Conservation (phyloP, 768 basidiomycete species). For the Tylopilus felleus region DNA sequence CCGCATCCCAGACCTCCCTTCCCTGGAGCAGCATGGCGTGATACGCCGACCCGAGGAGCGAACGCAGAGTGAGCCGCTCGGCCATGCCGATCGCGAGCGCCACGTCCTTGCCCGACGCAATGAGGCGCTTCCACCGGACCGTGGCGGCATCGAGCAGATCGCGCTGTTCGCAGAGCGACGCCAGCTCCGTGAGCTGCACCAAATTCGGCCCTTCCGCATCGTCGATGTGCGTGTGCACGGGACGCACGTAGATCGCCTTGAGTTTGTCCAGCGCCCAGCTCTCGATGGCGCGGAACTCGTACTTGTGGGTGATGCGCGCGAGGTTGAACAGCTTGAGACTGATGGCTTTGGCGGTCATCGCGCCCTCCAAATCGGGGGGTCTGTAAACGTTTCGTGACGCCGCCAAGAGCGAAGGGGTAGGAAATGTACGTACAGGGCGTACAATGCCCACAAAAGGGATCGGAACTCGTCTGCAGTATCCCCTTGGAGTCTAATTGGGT, state of each 20-base stretch:
- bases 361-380: conserved; percentile 44
- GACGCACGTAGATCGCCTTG: conserved; percentile 35
- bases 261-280: conserved; percentile 44
- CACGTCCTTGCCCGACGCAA: conserved; percentile 44
- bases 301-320: conserved; percentile 47
- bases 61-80: conserved; percentile 45
- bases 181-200: conserved; percentile 49
- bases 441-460: conserved; percentile 51
- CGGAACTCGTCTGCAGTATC: conserved; percentile 50
- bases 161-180: conserved; percentile 46
- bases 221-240: conserved; percentile 27
- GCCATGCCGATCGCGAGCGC: conserved; percentile 44
- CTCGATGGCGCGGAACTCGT: conserved; percentile 45
- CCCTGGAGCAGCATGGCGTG: conserved; percentile 52
- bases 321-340: conserved; percentile 46
- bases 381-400: conserved; percentile 27
- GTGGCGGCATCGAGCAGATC: conserved; percentile 42
- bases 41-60: conserved; percentile 49
- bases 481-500: conserved; percentile 45
- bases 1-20: conserved; percentile 45
- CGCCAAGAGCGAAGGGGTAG: not conserved
- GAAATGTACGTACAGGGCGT: conserved; percentile 44
- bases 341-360: conserved; percentile 40
- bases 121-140: conserved; percentile 45
- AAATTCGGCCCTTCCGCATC: conserved; percentile 38